These are phyloP conservation scores for Saturnispora zaruensis DNA, from an alignment of 805 yeast genomes.

Conservation along the genomic window DNA sequence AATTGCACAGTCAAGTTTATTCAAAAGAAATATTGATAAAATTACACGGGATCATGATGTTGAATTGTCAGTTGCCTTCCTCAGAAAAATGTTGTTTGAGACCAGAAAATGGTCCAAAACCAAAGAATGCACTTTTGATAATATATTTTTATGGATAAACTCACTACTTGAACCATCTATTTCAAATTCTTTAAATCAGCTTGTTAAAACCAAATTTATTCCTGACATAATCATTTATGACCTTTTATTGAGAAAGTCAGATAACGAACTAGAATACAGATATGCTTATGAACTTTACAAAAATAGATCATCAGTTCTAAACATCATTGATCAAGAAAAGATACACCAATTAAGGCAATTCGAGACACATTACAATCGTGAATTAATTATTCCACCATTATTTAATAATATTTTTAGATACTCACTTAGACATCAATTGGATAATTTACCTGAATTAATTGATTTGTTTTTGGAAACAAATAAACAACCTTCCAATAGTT, in stretches of 20 bases:
- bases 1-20: not conserved
- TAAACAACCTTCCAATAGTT: constrained; percentile 9
- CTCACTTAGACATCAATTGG: constrained; percentile 20
- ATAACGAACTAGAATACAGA: constrained; percentile 20
- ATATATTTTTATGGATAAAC: constrained; percentile 22
- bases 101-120: constrained; percentile 16
- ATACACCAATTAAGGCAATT: constrained; percentile 19
- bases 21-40: not conserved
- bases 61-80: constrained; percentile 7
- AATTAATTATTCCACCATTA: constrained; percentile 21
- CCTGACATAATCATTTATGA: constrained; percentile 26
- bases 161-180: constrained; percentile 22
- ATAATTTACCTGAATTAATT: constrained; percentile 17
- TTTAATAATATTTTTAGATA: constrained; percentile 21
- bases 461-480: constrained; percentile 15
- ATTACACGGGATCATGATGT: constrained; percentile 10
- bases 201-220: constrained; percentile 15
- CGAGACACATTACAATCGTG: constrained; percentile 12
- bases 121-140: constrained; percentile 15
- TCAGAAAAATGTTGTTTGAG: constrained; percentile 16
- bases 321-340: constrained; percentile 24
- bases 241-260: constrained; percentile 22
- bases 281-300: constrained; percentile 21
- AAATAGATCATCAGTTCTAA: constrained; percentile 15
- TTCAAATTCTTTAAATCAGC: constrained; percentile 12